phyloP scores from a whole-genome alignment of 2,329 filamentous ascomycete species.

The Alternaria sp. region DNA sequence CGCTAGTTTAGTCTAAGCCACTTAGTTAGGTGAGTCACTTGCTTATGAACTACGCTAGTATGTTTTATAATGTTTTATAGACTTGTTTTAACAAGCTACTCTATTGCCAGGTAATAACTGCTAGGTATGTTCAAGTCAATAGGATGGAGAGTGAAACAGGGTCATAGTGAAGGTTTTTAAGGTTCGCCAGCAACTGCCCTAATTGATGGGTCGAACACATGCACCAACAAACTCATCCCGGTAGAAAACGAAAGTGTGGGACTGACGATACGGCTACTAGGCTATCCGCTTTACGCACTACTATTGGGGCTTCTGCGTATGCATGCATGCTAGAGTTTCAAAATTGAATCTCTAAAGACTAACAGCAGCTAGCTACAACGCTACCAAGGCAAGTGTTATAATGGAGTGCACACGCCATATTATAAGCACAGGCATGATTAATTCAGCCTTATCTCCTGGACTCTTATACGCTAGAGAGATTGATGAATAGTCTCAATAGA shows the following conservation, averaged over 20 bases:
- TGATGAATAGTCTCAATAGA: too few species aligned
- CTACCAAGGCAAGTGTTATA: too few species aligned
- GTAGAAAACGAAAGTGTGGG: conserved; percentile 2
- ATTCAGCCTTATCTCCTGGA: too few species aligned
- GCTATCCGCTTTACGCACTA: neutral
- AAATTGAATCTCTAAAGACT: too few species aligned
- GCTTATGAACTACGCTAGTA: neutral
- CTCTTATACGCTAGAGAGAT: too few species aligned
- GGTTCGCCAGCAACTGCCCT: neutral
- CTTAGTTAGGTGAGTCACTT: too few species aligned
- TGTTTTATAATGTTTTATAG: conserved; percentile 3
- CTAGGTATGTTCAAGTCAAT: conserved; percentile 3
- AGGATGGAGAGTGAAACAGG: conserved; percentile 4
- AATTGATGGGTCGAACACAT: conserved; percentile 3
- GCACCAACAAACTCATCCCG: neutral
- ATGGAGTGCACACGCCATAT: too few species aligned
- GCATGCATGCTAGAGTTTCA: too few species aligned
- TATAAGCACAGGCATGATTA: too few species aligned
- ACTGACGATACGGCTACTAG: neutral
- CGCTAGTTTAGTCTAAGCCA: too few species aligned
- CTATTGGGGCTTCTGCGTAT: too few species aligned
- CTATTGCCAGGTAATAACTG: conserved; percentile 2
- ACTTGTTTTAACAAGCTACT: neutral
- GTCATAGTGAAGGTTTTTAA: neutral
- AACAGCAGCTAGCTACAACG: too few species aligned